phyloP scores from a whole-genome alignment of 2,329 filamentous ascomycete genomes.

The Monilinia vaccinii-corymbosi region DNA sequence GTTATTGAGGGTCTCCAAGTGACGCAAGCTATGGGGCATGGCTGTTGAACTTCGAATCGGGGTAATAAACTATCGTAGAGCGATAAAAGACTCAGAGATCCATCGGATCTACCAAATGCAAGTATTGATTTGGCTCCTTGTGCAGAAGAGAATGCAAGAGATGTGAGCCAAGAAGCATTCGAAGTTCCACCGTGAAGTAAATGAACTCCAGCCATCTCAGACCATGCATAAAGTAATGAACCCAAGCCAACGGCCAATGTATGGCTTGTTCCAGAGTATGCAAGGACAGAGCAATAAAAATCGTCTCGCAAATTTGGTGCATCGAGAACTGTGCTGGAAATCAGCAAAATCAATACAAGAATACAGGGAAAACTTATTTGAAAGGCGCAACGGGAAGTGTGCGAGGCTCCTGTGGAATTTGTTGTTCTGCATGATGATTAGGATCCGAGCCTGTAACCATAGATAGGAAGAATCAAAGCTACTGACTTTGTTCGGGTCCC shows the following conservation, averaged over 20 bases:
- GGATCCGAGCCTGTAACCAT: neutral
- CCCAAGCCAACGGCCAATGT: slow-evolving; percentile 79
- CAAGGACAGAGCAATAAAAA: slow-evolving; percentile 87
- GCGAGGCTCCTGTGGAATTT: slow-evolving; percentile 29
- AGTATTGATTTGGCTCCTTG: slow-evolving; percentile 70
- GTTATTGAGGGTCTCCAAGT: slow-evolving; percentile 64
- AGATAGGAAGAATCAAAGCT: neutral
- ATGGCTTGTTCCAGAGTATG: slow-evolving; percentile 67
- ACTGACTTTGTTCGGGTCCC: slow-evolving; percentile 19
- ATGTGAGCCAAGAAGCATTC: slow-evolving; percentile 59
- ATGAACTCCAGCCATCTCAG: slow-evolving; percentile 60
- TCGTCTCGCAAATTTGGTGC: slow-evolving; percentile 86
- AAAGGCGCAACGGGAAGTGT: slow-evolving; percentile 65
- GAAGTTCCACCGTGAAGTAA: slow-evolving; percentile 40
- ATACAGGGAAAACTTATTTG: slow-evolving; percentile 44
- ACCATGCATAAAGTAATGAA: slow-evolving; percentile 79
- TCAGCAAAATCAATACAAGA: slow-evolving; percentile 26
- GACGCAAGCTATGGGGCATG: slow-evolving; percentile 66
- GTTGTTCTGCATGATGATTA: slow-evolving; percentile 18
- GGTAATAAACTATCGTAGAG: slow-evolving; percentile 56
- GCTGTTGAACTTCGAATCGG: slow-evolving; percentile 68
- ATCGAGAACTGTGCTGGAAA: slow-evolving; percentile 61
- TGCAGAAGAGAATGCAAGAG: slow-evolving; percentile 79
- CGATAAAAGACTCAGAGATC: slow-evolving; percentile 69
- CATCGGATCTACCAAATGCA: slow-evolving; percentile 73